phyloP scores from a whole-genome alignment of 305 asterid species.

The Solanum hybrid region DNA sequence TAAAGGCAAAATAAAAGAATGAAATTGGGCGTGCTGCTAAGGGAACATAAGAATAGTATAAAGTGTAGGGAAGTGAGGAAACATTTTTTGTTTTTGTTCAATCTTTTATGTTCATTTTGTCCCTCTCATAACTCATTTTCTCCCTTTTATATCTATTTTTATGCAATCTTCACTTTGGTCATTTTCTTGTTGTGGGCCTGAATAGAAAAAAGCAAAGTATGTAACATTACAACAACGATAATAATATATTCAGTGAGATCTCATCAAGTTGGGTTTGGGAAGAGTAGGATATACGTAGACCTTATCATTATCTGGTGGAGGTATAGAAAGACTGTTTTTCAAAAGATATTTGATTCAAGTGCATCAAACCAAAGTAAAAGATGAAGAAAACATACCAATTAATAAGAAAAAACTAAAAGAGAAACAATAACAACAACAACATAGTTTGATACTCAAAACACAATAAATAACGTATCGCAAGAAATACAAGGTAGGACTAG shows the following conservation, averaged over 20 bases:
- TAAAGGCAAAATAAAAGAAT: background rate
- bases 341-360: background rate
- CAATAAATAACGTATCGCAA: background rate
- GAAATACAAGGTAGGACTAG: too few relatives aligned
- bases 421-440: background rate
- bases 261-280: too few relatives aligned
- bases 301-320: background rate
- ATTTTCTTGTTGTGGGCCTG: background rate
- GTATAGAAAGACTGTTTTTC: too few relatives aligned
- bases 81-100: conserved; percentile 14
- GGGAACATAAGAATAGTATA: conserved; percentile 33
- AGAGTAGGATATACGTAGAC: too few relatives aligned
- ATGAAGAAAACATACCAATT: background rate
- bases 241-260: too few relatives aligned
- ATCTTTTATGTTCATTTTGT: conserved; percentile 23
- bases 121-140: background rate
- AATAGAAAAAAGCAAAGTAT: background rate
- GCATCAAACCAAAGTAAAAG: background rate
- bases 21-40: conserved; percentile 36
- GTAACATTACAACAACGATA: background rate
- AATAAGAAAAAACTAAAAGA: background rate
- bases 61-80: conserved; percentile 46
- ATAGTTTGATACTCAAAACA: background rate
- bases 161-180: background rate
- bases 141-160: background rate